A percentile compares a stretch with the other conserved stretches of the same genome.
phyloP scores from a whole-genome alignment of 306 rosid species.

The Lablab purpureus region DNA sequence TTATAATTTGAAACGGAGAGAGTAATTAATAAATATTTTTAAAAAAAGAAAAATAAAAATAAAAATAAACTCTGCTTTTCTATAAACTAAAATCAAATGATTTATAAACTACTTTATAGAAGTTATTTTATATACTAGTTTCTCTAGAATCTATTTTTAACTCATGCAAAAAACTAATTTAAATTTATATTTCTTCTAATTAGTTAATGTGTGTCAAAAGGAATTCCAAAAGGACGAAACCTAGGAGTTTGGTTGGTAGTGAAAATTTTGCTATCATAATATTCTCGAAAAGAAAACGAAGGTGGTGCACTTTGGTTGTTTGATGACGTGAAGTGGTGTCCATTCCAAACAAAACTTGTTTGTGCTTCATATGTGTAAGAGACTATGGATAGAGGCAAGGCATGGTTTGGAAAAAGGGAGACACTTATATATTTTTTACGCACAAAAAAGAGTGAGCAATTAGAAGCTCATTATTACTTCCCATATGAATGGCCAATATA shows the following conservation, averaged over 20 bases:
- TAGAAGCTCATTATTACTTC: not conserved
- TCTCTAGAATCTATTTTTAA: too few relatives aligned
- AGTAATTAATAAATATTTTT: too few relatives aligned
- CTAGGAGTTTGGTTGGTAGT: not conserved
- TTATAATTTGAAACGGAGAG: too few relatives aligned
- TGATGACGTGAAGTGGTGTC: not conserved
- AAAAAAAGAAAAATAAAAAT: too few relatives aligned
- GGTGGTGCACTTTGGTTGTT: conserved; percentile 7
- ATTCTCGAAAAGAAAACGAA: not conserved
- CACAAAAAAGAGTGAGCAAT: not conserved
- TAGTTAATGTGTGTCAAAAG: too few relatives aligned
- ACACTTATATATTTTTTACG: not conserved
- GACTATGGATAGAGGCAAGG: not conserved
- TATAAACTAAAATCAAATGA: too few relatives aligned
- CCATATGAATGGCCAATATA: not conserved
- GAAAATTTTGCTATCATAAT: not conserved
- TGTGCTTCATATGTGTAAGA: not conserved
- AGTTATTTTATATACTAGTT: too few relatives aligned
- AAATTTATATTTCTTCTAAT: too few relatives aligned
- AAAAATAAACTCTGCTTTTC: too few relatives aligned
- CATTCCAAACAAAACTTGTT: not conserved
- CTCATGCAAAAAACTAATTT: too few relatives aligned
- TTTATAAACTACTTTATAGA: too few relatives aligned
- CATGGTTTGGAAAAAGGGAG: conserved; percentile 22
- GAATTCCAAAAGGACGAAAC: too few relatives aligned